Percentiles rank a stretch among this genome's conserved stretches.
Evolutionary conservation across 768 basidiomycete species (phyloP).

Genomic region (Boletus sp.): DNA sequence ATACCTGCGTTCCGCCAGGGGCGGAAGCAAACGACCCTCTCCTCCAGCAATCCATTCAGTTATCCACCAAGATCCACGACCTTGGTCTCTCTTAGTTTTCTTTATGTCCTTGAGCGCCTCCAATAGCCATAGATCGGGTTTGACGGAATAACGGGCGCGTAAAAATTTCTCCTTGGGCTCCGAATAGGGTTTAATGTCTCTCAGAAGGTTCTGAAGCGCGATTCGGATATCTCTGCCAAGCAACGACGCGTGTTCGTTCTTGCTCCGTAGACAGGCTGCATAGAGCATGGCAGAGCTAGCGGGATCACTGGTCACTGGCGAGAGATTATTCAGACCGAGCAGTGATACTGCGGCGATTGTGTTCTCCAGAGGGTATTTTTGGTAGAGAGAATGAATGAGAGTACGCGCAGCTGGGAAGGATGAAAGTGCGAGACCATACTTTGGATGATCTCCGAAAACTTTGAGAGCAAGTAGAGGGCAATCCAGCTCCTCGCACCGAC

Average conservation of each 20-base stretch:
- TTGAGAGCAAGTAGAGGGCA: slow-evolving; percentile 57
- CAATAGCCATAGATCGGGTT: slow-evolving; percentile 38
- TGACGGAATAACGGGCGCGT: slow-evolving; percentile 28
- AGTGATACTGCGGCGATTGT: slow-evolving; percentile 52
- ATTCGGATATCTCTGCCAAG: slow-evolving; percentile 45
- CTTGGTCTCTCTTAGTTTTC: slow-evolving; percentile 29
- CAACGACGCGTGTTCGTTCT: slow-evolving; percentile 36
- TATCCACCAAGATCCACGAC: slow-evolving; percentile 29
- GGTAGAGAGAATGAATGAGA: slow-evolving; percentile 56
- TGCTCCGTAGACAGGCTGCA: slow-evolving; percentile 51
- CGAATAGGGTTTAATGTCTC: slow-evolving; percentile 12
- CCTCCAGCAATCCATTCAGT: slow-evolving; percentile 26
- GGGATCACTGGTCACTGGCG: slow-evolving; percentile 54
- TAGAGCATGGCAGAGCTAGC: slow-evolving; percentile 56
- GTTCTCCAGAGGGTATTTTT: slow-evolving; percentile 45
- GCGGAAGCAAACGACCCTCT: slow-evolving; percentile 21
- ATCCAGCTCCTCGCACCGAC: slow-evolving; percentile 58
- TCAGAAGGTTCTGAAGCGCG: slow-evolving; percentile 37
- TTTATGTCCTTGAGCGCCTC: slow-evolving; percentile 38
- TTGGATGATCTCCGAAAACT: slow-evolving; percentile 60
- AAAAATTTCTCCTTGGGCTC: slow-evolving; percentile 20
- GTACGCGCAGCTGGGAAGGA: slow-evolving; percentile 51
- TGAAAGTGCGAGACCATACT: slow-evolving; percentile 52
- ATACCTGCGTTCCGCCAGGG: slow-evolving; percentile 16
- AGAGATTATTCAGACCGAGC: slow-evolving; percentile 52